Conservation (phyloP, 805 yeast genomes). For the Saccharomycopsis olivae region DNA sequence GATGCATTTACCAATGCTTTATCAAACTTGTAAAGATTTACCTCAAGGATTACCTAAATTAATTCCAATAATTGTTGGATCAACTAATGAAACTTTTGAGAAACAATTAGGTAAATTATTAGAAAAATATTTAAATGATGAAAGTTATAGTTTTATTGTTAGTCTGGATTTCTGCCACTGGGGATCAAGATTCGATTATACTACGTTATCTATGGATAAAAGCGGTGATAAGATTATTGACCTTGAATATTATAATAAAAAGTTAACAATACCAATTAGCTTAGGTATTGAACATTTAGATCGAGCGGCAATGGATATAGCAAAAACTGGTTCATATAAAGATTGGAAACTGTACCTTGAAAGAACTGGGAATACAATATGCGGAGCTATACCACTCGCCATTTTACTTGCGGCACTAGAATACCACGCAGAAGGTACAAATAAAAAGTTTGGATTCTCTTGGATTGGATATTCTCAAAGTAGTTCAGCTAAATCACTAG, state of each 20-base stretch:
- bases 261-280: slow-evolving; percentile 39
- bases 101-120: slow-evolving; percentile 37
- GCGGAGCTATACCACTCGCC: slow-evolving; percentile 81
- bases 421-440: slow-evolving; percentile 19
- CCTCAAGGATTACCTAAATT: slow-evolving; percentile 34
- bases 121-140: slow-evolving; percentile 41
- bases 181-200: slow-evolving; percentile 61
- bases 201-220: slow-evolving; percentile 31
- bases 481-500: slow-evolving; percentile 32
- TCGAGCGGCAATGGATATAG: slow-evolving; percentile 52
- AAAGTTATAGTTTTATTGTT: slow-evolving; percentile 57
- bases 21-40: slow-evolving; percentile 32
- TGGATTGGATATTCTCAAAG: slow-evolving; percentile 85
- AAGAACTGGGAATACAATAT: slow-evolving; percentile 76
- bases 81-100: slow-evolving; percentile 37
- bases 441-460: slow-evolving; percentile 28
- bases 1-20: slow-evolving; percentile 80
- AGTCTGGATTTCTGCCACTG: slow-evolving; percentile 96
- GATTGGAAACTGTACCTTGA: slow-evolving; percentile 60
- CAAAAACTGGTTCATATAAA: slow-evolving; percentile 42
- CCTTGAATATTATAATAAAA: slow-evolving; percentile 14
- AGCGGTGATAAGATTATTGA: slow-evolving; percentile 19
- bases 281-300: slow-evolving; percentile 70
- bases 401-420: slow-evolving; percentile 50
- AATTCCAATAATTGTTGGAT: slow-evolving; percentile 75